phyloP scores from a whole-genome alignment of 2,329 filamentous ascomycete genomes.

The Cladophialophora psammophila region DNA sequence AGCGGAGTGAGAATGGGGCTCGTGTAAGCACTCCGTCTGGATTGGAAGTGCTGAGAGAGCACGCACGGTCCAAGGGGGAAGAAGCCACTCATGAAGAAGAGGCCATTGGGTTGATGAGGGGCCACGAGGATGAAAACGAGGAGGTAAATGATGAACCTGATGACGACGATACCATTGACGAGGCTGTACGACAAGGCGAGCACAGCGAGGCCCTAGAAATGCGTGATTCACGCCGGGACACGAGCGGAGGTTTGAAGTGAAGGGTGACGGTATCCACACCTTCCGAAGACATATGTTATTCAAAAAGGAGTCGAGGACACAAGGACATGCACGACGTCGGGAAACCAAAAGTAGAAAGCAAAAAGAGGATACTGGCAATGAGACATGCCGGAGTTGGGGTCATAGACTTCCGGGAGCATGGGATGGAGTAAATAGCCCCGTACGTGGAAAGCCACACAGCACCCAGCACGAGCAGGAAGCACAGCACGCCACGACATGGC shows the following conservation, averaged over 20 bases:
- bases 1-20: slow-evolving; percentile 34
- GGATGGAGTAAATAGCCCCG: no score
- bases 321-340: no score
- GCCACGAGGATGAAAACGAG: slow-evolving; percentile 22
- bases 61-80: slow-evolving; percentile 5
- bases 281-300: background rate
- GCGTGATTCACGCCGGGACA: background rate
- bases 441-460: no score
- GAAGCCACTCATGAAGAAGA: slow-evolving; percentile 23
- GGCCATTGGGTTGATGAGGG: slow-evolving; percentile 28
- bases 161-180: background rate
- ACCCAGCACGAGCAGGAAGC: no score
- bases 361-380: no score
- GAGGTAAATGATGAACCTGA: slow-evolving; percentile 9
- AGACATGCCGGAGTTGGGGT: no score
- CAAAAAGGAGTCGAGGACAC: background rate
- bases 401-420: no score
- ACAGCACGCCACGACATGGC: no score
- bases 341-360: no score
- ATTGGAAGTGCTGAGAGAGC: slow-evolving; percentile 18
- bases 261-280: background rate
- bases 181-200: background rate
- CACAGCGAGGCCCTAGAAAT: slow-evolving; percentile 15
- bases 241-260: background rate
- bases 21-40: slow-evolving; percentile 2